phyloP scores from a whole-genome alignment of 1,284 basidiomycete genomes.

The Ganoderma boninense region DNA sequence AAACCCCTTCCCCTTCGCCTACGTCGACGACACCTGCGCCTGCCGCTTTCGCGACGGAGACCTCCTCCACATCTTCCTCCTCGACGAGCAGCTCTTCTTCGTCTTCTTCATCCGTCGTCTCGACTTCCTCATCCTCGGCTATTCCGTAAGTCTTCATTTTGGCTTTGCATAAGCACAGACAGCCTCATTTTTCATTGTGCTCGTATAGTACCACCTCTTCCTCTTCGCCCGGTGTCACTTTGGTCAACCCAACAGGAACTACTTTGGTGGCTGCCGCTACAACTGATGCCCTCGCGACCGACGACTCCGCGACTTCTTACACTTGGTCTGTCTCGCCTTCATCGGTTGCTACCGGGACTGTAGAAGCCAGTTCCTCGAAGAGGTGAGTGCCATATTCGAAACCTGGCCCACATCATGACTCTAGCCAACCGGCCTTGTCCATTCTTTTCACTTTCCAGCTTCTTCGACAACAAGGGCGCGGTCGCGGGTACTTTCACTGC shows the following conservation, averaged over 20 bases:
- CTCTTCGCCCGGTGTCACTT: slow-evolving; percentile 17
- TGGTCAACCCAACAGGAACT: slow-evolving; percentile 9
- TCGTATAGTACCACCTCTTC: slow-evolving; percentile 12
- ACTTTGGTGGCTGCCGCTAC: slow-evolving; percentile 14
- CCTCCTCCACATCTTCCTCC: slow-evolving; percentile 12
- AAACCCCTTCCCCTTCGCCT: slow-evolving; percentile 7
- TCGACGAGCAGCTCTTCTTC: slow-evolving; percentile 13
- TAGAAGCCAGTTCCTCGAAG: slow-evolving; percentile 24
- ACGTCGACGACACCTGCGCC: slow-evolving; percentile 1
- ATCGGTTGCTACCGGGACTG: slow-evolving; percentile 19
- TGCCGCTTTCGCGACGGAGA: slow-evolving; percentile 3
- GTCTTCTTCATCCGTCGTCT: slow-evolving; percentile 15
- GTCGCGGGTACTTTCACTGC: slow-evolving; percentile 43
- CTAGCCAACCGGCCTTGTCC: neutral
- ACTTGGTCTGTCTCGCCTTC: slow-evolving; percentile 15
- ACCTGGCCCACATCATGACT: neutral
- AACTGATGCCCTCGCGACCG: neutral
- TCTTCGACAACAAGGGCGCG: slow-evolving; percentile 44
- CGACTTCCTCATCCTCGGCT: slow-evolving; percentile 22
- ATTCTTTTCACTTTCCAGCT: slow-evolving; percentile 31
- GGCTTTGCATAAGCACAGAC: neutral
- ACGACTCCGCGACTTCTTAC: slow-evolving; percentile 23
- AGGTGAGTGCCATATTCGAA: slow-evolving; percentile 29
- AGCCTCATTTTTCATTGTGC: slow-evolving; percentile 1
- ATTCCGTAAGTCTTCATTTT: slow-evolving; percentile 14